A percentile compares a stretch with the other conserved stretches of the same genome.
Conservation (phyloP, 176 grass and related monocot species). For the Eragrostis curvula region DNA sequence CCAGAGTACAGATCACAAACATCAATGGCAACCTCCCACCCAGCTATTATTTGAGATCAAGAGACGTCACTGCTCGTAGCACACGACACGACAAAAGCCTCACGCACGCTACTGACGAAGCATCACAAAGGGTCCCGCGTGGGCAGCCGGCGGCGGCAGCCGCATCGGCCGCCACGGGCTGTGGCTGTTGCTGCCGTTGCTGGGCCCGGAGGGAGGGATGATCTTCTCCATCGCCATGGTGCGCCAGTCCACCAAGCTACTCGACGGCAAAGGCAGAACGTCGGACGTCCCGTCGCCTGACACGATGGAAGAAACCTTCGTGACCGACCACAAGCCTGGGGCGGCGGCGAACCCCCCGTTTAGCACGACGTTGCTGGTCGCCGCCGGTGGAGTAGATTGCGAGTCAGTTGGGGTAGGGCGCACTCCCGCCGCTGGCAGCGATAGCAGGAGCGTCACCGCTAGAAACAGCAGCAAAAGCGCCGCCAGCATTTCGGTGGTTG, state of each 20-base stretch:
- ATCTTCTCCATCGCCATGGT: background rate
- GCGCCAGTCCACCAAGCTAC: background rate
- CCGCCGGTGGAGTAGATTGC: background rate
- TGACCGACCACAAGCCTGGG: background rate
- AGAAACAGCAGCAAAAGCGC: too few species aligned
- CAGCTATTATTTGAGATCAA: background rate
- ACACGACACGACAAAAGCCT: background rate
- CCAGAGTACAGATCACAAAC: background rate
- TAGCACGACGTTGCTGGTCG: background rate
- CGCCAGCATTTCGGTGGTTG: background rate
- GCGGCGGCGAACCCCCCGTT: too few species aligned
- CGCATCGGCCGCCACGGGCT: background rate
- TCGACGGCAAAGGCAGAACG: background rate
- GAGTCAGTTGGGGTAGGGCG: background rate
- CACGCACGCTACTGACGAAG: background rate
- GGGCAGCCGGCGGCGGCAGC: background rate
- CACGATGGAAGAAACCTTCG: background rate
- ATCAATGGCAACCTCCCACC: background rate
- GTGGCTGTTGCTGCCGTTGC: background rate
- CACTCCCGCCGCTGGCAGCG: background rate
- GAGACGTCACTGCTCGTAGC: too few species aligned
- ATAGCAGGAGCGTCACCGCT: background rate
- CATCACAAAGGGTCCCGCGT: background rate
- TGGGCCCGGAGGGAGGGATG: constrained; percentile 16
- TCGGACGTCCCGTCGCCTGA: background rate